A percentile compares a stretch with the other conserved stretches of the same genome.
Conservation (phyloP, 805 yeast species). For the Pichia thaimueangensis region DNA sequence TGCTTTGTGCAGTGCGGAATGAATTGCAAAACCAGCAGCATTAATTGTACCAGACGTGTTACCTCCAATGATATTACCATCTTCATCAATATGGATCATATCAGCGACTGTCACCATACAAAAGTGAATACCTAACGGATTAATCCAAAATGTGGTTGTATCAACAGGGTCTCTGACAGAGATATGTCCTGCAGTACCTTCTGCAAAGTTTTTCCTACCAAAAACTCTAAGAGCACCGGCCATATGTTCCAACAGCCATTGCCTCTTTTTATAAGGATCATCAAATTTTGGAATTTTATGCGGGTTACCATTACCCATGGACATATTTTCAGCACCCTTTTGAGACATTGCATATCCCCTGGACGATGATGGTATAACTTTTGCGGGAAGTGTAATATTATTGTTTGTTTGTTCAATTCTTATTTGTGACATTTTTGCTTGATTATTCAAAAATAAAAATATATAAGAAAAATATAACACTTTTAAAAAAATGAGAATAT, state of each 20-base stretch:
- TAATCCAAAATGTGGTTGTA: conserved; percentile 81
- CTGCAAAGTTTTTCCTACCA: conserved; percentile 69
- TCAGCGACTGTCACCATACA: conserved; percentile 52
- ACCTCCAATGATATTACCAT: conserved; percentile 61
- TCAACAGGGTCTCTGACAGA: conserved; percentile 79
- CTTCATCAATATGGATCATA: conserved; percentile 56
- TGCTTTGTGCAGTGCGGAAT: conserved; percentile 59
- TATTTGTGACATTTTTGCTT: conserved; percentile 3
- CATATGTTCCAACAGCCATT: conserved; percentile 62
- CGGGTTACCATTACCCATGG: conserved; percentile 48
- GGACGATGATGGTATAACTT: conserved; percentile 28
- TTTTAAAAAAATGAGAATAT: no score
- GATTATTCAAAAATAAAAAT: no score
- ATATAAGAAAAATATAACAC: no score
- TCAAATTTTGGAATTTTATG: conserved; percentile 45
- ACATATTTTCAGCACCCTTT: conserved; percentile 55
- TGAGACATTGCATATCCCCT: conserved; percentile 37
- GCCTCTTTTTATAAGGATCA: conserved; percentile 42
- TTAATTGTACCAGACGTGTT: conserved; percentile 40
- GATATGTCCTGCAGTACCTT: conserved; percentile 83
- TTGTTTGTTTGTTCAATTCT: background rate
- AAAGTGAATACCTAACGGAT: conserved; percentile 77
- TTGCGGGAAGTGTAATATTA: conserved; percentile 18
- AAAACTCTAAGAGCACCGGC: conserved; percentile 82
- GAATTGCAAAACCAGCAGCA: conserved; percentile 67